Evolutionary conservation across 768 basidiomycete species (phyloP).

Genomic region (Suillus hirtellus): DNA sequence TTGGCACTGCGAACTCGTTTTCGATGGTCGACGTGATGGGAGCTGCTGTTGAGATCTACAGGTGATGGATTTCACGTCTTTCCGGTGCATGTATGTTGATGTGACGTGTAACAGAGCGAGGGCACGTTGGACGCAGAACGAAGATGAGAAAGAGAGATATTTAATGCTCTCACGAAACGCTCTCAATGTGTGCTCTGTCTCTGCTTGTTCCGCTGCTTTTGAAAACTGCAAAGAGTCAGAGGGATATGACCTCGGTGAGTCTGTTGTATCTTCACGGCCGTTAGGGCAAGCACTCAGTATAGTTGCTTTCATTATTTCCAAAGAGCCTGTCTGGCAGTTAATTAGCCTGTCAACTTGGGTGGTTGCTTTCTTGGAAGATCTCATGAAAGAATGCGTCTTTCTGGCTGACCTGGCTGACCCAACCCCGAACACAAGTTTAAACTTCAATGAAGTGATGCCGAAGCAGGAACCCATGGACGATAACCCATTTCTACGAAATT

Average conservation of each 20-base stretch:
- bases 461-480: conserved; percentile 33
- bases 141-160: conserved; percentile 41
- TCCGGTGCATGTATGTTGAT: conserved; percentile 7
- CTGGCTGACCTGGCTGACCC: conserved; percentile 28
- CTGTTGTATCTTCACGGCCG: not conserved
- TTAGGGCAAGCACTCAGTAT: conserved; percentile 9
- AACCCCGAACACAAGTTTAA: not conserved
- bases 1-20: conserved; percentile 41
- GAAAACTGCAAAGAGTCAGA: conserved; percentile 63
- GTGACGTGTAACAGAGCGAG: conserved; percentile 31
- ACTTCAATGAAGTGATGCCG: conserved; percentile 13
- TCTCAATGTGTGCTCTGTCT: conserved; percentile 66
- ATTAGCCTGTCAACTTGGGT: conserved; percentile 63
- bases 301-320: conserved; percentile 2
- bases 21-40: conserved; percentile 51
- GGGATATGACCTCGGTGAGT: conserved; percentile 62
- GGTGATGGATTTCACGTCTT: conserved; percentile 21
- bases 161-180: conserved; percentile 57
- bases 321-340: conserved; percentile 76
- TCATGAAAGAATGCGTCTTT: conserved; percentile 56
- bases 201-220: conserved; percentile 62
- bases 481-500: conserved; percentile 22
- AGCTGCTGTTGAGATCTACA: conserved; percentile 41
- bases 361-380: conserved; percentile 56
- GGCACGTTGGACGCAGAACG: conserved; percentile 27